phyloP scores from a whole-genome alignment of 1,284 basidiomycete species.

The Cutaneotrichosporon mucoides region DNA sequence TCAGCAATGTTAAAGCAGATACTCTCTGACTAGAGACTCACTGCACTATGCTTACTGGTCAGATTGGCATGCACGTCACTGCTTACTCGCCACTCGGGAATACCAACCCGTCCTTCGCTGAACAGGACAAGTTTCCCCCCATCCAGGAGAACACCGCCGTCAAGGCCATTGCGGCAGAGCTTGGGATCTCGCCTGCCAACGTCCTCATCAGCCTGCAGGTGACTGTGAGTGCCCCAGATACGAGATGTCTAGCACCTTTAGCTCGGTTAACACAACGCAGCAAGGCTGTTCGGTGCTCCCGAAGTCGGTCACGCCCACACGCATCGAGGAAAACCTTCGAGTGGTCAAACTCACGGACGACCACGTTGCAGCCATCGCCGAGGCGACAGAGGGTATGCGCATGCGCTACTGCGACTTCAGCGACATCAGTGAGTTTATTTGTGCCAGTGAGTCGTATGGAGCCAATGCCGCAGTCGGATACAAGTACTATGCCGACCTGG shows the following conservation, averaged over 20 bases:
- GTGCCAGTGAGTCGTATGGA: no score
- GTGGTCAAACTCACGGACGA: conserved; percentile 6
- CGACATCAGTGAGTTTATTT: conserved; percentile 6
- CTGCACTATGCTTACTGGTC: background rate
- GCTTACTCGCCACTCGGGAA: conserved; percentile 81
- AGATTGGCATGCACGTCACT: conserved; percentile 61
- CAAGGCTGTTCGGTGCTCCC: conserved; percentile 65
- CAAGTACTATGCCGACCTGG: conserved; percentile 20
- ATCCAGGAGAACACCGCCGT: conserved; percentile 47
- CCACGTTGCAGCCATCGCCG: conserved; percentile 10
- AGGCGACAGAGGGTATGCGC: conserved; percentile 11
- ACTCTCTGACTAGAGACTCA: no score
- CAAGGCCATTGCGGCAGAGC: conserved; percentile 59
- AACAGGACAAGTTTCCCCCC: conserved; percentile 17
- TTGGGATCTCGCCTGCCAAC: conserved; percentile 59
- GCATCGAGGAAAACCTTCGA: conserved; percentile 45
- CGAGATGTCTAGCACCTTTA: no score
- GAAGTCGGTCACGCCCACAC: conserved; percentile 55
- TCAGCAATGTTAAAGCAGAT: no score
- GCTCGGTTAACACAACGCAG: background rate
- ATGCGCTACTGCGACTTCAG: conserved; percentile 23
- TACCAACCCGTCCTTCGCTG: conserved; percentile 22
- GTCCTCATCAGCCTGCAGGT: conserved; percentile 35
- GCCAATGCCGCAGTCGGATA: conserved; percentile 6
- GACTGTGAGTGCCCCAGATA: conserved; percentile 1